Evolutionary conservation across 164 flowering plant genomes (phyloP).

Genomic region (Nymphaea colorata): DNA sequence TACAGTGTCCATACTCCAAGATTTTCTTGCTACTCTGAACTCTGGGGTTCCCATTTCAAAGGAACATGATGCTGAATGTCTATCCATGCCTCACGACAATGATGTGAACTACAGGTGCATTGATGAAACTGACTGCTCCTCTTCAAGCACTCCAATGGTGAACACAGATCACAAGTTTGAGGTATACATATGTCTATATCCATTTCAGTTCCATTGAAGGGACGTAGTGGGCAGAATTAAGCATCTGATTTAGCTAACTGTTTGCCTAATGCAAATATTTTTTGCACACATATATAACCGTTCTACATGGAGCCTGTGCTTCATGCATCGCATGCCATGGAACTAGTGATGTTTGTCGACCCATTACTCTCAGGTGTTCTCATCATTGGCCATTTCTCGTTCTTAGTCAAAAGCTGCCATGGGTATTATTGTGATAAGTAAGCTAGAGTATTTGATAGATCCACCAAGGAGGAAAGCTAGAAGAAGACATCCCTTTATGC

Average conservation of each 20-base stretch:
- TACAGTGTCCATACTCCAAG: constrained; percentile 20
- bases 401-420: no score
- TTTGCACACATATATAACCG: no score
- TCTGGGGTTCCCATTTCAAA: constrained; percentile 10
- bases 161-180: constrained; percentile 23
- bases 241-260: background rate
- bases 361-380: no score
- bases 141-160: constrained; percentile 14
- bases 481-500: no score
- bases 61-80: constrained; percentile 8
- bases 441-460: no score
- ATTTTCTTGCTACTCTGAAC: constrained; percentile 19
- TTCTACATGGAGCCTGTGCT: no score
- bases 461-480: no score
- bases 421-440: no score
- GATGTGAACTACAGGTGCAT: constrained; percentile 6
- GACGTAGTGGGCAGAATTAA: background rate
- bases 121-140: constrained; percentile 16
- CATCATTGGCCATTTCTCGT: no score
- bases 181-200: constrained; percentile 20
- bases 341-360: no score
- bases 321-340: no score
- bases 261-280: background rate
- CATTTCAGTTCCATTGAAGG: background rate
- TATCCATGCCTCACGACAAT: constrained; percentile 8